Conservation (phyloP, 139 green algal species). For the Tetratostichococcus sp. region DNA sequence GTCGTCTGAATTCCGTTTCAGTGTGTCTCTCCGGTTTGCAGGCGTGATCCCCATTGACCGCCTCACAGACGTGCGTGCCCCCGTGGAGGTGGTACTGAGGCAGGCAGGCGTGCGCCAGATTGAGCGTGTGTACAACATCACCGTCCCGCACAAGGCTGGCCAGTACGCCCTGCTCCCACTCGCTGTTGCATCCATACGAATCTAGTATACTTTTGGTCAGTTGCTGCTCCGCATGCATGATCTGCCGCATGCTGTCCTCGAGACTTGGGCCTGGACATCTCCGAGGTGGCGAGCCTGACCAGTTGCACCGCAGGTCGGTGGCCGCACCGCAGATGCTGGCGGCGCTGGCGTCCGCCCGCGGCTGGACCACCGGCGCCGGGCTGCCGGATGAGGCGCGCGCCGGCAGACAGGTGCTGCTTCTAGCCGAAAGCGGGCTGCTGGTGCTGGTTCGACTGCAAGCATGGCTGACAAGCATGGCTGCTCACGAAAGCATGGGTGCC, state of each 20-base stretch:
- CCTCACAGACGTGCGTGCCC: constrained; percentile 82
- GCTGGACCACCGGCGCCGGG: constrained; percentile 63
- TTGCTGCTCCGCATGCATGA: no score
- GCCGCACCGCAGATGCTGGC: constrained; percentile 61
- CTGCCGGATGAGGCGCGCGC: constrained; percentile 85
- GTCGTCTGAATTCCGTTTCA: no score
- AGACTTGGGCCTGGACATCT: no score
- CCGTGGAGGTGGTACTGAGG: constrained; percentile 66
- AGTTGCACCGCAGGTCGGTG: constrained; percentile 24
- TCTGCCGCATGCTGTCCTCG: no score
- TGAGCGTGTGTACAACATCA: constrained; percentile 72
- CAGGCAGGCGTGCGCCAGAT: constrained; percentile 52
- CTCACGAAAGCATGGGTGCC: no score
- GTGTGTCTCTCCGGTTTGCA: constrained; percentile 8
- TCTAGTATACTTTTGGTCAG: no score
- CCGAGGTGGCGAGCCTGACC: no score
- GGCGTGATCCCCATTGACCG: constrained; percentile 96
- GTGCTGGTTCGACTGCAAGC: no score
- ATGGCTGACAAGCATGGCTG: no score
- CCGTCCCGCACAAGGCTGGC: constrained; percentile 34
- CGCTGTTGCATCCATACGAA: no score
- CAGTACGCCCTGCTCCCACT: not conserved
- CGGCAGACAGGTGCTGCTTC: constrained; percentile 54
- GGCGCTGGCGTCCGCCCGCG: constrained; percentile 50
- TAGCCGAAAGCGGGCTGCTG: no score